phyloP scores from a whole-genome alignment of 2,329 filamentous ascomycete species.

The Diaporthe caulivora region DNA sequence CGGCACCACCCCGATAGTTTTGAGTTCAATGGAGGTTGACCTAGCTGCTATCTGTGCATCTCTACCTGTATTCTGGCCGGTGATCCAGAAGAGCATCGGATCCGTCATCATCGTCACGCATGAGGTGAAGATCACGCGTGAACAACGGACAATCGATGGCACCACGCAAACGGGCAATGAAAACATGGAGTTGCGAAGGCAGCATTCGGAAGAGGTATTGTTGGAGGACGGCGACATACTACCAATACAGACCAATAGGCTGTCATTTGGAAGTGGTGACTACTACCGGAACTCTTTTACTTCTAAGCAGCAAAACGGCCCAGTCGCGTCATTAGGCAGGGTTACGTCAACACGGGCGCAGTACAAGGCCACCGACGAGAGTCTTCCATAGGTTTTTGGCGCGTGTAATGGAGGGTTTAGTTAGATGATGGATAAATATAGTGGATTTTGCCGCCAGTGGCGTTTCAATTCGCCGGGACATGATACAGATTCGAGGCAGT shows the following conservation, averaged over 20 bases:
- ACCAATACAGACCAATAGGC: slow-evolving; percentile 7
- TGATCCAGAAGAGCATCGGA: slow-evolving; percentile 46
- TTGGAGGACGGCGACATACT: slow-evolving; percentile 8
- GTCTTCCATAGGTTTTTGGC: background rate
- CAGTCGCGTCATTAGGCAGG: background rate
- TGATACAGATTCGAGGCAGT: background rate
- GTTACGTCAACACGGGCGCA: slow-evolving; percentile 9
- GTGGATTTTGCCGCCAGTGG: background rate
- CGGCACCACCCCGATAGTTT: slow-evolving; percentile 50
- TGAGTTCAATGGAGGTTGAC: slow-evolving; percentile 50
- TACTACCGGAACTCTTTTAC: slow-evolving; percentile 14
- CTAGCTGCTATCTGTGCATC: slow-evolving; percentile 31
- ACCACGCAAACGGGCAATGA: background rate
- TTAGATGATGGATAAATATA: background rate
- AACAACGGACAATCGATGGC: background rate
- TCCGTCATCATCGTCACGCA: slow-evolving; percentile 46
- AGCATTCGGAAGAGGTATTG: slow-evolving; percentile 11
- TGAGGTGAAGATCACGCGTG: slow-evolving; percentile 34
- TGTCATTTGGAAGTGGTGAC: slow-evolving; percentile 3
- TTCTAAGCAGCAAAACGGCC: slow-evolving; percentile 5
- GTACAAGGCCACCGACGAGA: slow-evolving; percentile 3
- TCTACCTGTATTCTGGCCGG: slow-evolving; percentile 34
- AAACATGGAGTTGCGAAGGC: background rate
- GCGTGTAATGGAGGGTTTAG: background rate
- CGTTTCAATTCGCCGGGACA: background rate